Evolutionary conservation across 176 grass and related monocot genomes (phyloP).

Genomic region (Zea luxurians): DNA sequence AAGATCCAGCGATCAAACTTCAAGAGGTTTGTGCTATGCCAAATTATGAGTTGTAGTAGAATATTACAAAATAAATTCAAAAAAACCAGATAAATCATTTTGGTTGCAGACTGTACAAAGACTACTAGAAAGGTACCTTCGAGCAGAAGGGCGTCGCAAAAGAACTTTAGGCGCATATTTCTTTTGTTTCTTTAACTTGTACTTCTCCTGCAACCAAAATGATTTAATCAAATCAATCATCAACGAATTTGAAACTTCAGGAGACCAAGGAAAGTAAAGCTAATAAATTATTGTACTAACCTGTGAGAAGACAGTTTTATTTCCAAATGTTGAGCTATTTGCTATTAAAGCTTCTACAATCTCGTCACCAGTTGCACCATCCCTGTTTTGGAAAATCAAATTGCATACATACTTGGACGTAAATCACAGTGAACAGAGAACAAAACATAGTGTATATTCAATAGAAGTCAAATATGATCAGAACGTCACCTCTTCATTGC

Average conservation of each 20-base stretch:
- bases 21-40: neutral
- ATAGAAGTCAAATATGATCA: neutral
- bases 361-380: conserved; percentile 73
- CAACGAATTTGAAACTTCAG: neutral
- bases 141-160: conserved; percentile 66
- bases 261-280: neutral
- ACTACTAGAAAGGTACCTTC: conserved; percentile 52
- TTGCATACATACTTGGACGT: neutral
- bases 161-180: conserved; percentile 98
- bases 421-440: neutral
- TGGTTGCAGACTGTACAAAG: neutral
- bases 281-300: conserved; percentile 35
- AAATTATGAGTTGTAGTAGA: neutral
- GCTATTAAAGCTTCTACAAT: conserved; percentile 94
- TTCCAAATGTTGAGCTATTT: conserved; percentile 85
- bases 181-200: conserved; percentile 98
- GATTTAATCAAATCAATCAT: neutral
- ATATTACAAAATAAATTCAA: neutral
- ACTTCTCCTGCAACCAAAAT: conserved; percentile 57
- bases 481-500: conserved; percentile 69
- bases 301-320: conserved; percentile 86
- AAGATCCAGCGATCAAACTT: neutral
- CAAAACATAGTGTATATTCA: neutral
- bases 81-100: neutral
- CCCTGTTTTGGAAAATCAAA: conserved; percentile 44